Evolutionary conservation across 1,284 basidiomycete species (phyloP), one percentile per base, ranked within the genome.

Genomic region (Gomphus bonarii): DNA sequence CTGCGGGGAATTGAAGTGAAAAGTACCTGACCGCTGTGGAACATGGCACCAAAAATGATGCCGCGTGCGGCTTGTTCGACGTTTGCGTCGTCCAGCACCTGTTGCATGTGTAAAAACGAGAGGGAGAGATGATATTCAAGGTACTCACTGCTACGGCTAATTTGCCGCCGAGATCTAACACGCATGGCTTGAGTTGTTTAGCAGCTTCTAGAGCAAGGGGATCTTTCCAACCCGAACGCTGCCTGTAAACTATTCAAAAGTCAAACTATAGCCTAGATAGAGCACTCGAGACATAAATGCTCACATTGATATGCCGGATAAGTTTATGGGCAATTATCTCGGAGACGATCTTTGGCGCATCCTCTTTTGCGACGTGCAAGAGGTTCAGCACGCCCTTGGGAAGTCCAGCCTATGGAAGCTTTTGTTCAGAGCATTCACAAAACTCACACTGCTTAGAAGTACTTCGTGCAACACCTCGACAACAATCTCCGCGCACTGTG

Each of bases 101-200:
- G 47, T 11, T 6, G 14, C 31, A n/a, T 8, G 20, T 16, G 38
- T 40, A 49, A 49, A n/a, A 28, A 47, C 11, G 31, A 12, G 20
- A 9, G 31, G 3, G 20, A 9, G 3, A 3, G 33, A 18, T 8
- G 46, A 11, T 4, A 49, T 10, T 22, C 35, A 31, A 11, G 38
- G 18, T 33, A 65, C 73, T 54, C 59, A 89, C 78, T 49, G 88
- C 75, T 2, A 79, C 78, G 8, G 87, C 86, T 16, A 83, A 78
- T 68, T 90, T 91, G 28, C 88, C 86, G 36, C 87, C 86, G 7
- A 89, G 76, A 69, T 85, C 85, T 30, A 89, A 72, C 0, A 88
- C 79, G 55, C 80, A 82, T 4, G 87, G 82, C 59, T 87, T 88
- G 16, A 90, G 73, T 61, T 84, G 74, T 65, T 85, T 86, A 14